Evolutionary conservation across 2,329 filamentous ascomycete species (phyloP), one percentile per base, ranked within the genome.

Genomic region (Fusarium nisikadoi): DNA sequence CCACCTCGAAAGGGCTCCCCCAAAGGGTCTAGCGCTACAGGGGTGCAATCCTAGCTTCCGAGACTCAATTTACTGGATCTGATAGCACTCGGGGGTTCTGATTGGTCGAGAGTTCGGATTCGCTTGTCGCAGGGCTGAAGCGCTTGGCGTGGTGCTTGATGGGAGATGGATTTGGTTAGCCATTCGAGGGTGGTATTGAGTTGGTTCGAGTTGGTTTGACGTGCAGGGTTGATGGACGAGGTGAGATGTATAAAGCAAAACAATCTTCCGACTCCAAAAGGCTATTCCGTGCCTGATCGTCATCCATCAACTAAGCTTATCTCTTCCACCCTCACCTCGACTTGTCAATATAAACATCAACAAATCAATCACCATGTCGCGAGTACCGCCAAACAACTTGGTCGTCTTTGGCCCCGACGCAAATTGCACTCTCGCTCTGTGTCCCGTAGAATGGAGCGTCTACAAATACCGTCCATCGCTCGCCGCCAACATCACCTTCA

Each of bases 381-480:
- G 27, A 42, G 45, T n/a, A 58, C 52, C 36, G 2, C 68, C 68
- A 14, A 38, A 56, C 45, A 47, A 69, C 56, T 58, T 77, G 43
- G 36, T 80, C 61, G 38, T 70, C 64, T 88, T 86, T 62, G 86
- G 86, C 47, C 83, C 86, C 25, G 70, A 81, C 4, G 80, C 82
- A 64, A 87, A 86, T 75, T 88, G 86, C 76, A 88, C 85, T 1
- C 82, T 88, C 36, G 83, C 81, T 1, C 66, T 86, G 25, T 88
- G 86, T 68, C 80, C 82, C 2, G 61, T 87, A 41, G 79, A 85
- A 68, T 81, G 76, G 74, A 86, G 81, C 68, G 82, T 87, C 39
- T 85, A 85, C 73, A 73, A 79, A 50, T 88, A 88, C 75, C 83
- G 80, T 8, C 86, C 86, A 0, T 81, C 79, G 16, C 78, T 87